Percentiles rank a stretch among this genome's conserved stretches.
Evolutionary conservation across 176 grass and related monocot species (phyloP).

Genomic region (Lolium perenne): DNA sequence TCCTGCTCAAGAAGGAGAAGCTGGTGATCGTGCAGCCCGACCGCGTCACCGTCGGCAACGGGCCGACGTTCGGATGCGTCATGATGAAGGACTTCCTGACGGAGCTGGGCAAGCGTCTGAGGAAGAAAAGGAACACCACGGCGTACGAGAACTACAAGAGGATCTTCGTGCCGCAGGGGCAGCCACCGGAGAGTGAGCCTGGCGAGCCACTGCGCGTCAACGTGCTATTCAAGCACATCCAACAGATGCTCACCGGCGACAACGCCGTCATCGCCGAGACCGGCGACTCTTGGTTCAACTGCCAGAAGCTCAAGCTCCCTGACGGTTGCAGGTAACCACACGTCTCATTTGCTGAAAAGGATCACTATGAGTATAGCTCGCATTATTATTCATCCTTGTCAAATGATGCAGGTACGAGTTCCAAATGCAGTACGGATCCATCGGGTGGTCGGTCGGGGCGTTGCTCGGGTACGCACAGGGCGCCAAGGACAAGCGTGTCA

Average conservation of each 20-base stretch:
- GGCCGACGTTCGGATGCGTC: conserved; percentile 74
- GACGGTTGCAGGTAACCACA: conserved; percentile 57
- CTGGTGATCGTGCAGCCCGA: conserved; percentile 75
- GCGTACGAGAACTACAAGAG: conserved; percentile 69
- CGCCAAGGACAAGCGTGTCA: conserved; percentile 51
- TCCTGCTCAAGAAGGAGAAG: conserved; percentile 71
- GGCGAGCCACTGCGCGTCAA: conserved; percentile 68
- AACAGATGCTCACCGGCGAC: conserved; percentile 57
- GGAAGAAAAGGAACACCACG: conserved; percentile 50
- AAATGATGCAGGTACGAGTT: conserved; percentile 62
- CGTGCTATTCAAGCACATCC: conserved; percentile 83
- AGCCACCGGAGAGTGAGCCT: conserved; percentile 38
- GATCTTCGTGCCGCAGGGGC: conserved; percentile 70
- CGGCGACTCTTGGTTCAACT: conserved; percentile 91
- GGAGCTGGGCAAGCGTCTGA: conserved; percentile 48
- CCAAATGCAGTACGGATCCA: conserved; percentile 92
- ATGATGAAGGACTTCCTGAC: conserved; percentile 74
- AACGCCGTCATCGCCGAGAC: conserved; percentile 72
- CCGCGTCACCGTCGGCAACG: conserved; percentile 69
- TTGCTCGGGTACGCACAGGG: conserved; percentile 76
- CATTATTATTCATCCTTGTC: too few species aligned
- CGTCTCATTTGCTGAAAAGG: too few species aligned
- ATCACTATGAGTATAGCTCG: too few species aligned
- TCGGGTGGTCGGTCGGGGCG: conserved; percentile 76
- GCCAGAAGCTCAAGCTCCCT: conserved; percentile 79